Evolutionary conservation across 768 basidiomycete species (phyloP), one percentile per base, ranked within the genome.

Genomic region (Ephemerocybe angulata): DNA sequence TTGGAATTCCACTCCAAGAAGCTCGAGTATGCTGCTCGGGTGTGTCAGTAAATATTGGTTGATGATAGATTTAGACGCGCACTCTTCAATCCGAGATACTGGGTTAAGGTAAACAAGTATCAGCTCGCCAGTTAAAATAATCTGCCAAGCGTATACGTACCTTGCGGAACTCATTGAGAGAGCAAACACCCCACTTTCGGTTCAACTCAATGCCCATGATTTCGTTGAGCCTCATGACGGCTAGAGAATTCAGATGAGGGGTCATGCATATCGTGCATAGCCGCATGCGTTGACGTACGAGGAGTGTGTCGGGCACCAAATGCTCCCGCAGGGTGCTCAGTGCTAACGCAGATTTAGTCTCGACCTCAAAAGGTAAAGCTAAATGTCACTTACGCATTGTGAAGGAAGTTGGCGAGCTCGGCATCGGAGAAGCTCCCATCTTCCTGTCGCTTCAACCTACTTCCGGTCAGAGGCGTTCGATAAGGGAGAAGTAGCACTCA

Each of bases 1-100:
- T 90, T 65, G 0, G 86, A 77, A 65, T 93, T 93, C 91, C 91
- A 93, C 61, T 93, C 90, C 58, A 79, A 66, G 76, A 93, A 93
- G 44, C 61, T 80, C 4, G 75, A 65, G 67, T 85, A 91, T 0
- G 84, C 88, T 91, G 37, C 44, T 17, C 8, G 33, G 8, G 17
- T 8, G 28, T 33, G 31, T 4, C 48, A 24, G 37, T 21, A 12
- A 5, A 24, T 24, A 17, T 10, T 25, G n/a, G 8, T 50, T 49
- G 25, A 50, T 25, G 47, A 30, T n/a, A 56, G 29, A 19, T 41
- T 15, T 21, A 40, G 40, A 30, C 1, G 46, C 83, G 61, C 58
- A 89, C 89, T 76, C 67, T 88, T 90, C 44, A 93, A 64, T 11
- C 90, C 90, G 47, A 93, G 73, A 74, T 83, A 93, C 80, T 85